Base-by-base conservation (phyloP, 2,329 filamentous ascomycete species). In the Colletotrichum cereale region DNA sequence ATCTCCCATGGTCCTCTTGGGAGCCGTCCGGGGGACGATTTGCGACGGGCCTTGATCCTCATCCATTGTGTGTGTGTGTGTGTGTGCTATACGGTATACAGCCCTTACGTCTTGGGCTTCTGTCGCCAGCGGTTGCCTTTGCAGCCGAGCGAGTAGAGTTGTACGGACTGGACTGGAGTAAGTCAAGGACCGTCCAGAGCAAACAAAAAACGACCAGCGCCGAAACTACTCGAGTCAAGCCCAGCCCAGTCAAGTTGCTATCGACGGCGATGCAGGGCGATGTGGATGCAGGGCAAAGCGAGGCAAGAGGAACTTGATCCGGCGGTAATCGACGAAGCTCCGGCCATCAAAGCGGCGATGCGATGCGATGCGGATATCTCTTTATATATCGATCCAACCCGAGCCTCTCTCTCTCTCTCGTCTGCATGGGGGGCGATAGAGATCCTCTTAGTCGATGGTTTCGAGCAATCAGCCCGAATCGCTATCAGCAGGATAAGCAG, bases 21-120 rank as follows among this genome's bases (percentile, higher is more conserved):
- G 78, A 8, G 77, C 74, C 38, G 77, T 73, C 61, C 79, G 79
- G 21, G 86, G 85, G 73, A 82, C 80, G 76, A 89, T 87, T 58
- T 83, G 81, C 18, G 84, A 84, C 21, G 87, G 87, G 5, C 81
- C 85, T 66, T 88, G 85, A 73, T 88, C 86, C 76, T 90, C 87
- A 73, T 90, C 87, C 88, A 89, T 89, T 67, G 65, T 29, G 56
- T 57, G 31, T 75, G n/a, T n/a, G n/a, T n/a, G n/a, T n/a, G n/a
- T n/a, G n/a, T 66, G 36, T 52, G 57, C 53, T 61, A 44, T 48
- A 24, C 34, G 16, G n/a, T n/a, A n/a, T n/a, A n/a, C n/a, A n/a
- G n/a, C n/a, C n/a, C n/a, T n/a, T n/a, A n/a, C 31, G 62, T 58
- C 40, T 48, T 36, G 48, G 18, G 14, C 16, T 44, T 36, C 47